Percentiles rank a stretch among this genome's conserved stretches.
phyloP scores from a whole-genome alignment of 257 asterid genomes.

The Rehmannia glutinosa region DNA sequence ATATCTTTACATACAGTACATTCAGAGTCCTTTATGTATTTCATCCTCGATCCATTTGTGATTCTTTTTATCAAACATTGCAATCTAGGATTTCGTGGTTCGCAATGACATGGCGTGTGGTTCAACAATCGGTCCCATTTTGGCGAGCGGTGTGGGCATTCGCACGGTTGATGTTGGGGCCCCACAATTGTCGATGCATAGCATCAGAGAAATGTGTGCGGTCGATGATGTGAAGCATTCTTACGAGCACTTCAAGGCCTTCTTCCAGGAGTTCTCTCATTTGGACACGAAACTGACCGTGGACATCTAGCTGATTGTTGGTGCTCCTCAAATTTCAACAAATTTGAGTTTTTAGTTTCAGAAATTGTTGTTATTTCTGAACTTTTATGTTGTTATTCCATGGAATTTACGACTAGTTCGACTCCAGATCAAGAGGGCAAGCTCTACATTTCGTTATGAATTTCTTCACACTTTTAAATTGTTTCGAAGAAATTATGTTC shows the following conservation, averaged over 20 bases:
- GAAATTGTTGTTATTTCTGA: no score
- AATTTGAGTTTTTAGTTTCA: no score
- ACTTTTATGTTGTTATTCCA: no score
- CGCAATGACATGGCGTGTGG: slow-evolving; percentile 93
- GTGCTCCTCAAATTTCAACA: background rate
- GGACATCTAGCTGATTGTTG: slow-evolving; percentile 37
- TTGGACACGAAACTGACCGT: slow-evolving; percentile 70
- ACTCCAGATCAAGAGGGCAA: no score
- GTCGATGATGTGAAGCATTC: slow-evolving; percentile 85
- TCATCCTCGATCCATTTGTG: no score
- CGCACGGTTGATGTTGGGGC: slow-evolving; percentile 90
- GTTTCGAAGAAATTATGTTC: no score
- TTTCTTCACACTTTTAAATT: no score
- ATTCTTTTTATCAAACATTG: background rate
- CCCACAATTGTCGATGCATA: slow-evolving; percentile 94
- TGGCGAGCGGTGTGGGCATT: slow-evolving; percentile 91
- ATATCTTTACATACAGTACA: no score
- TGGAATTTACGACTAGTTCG: no score
- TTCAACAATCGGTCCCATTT: slow-evolving; percentile 91
- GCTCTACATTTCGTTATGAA: no score
- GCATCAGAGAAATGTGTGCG: slow-evolving; percentile 95
- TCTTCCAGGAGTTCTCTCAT: slow-evolving; percentile 64
- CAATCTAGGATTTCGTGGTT: slow-evolving; percentile 75
- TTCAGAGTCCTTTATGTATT: no score
- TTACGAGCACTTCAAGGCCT: slow-evolving; percentile 79